Percentiles rank a stretch among this genome's conserved stretches.
Conservation (phyloP, 768 basidiomycete genomes). For the Ramaria sp. region DNA sequence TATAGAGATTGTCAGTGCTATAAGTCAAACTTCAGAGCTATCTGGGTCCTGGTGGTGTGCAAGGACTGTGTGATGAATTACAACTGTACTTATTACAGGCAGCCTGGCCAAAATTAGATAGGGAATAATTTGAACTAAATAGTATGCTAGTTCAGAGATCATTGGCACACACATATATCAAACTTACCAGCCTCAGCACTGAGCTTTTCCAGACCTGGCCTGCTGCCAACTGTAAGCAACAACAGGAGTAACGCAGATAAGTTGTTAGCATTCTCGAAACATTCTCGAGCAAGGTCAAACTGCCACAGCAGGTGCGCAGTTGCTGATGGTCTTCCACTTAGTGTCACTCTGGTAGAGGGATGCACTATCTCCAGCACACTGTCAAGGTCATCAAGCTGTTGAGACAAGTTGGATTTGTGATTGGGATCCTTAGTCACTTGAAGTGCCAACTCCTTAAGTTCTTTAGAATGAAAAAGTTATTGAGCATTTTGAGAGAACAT, state of each 20-base stretch:
- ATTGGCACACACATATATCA: too few relatives aligned
- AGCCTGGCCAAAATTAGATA: too few relatives aligned
- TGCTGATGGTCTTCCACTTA: constrained; percentile 93
- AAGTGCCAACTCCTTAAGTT: constrained; percentile 89
- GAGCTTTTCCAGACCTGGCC: constrained; percentile 53
- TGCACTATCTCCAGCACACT: constrained; percentile 69
- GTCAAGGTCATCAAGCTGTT: constrained; percentile 88
- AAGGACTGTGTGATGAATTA: too few relatives aligned
- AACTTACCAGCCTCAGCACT: constrained; percentile 57
- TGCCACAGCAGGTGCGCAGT: constrained; percentile 82
- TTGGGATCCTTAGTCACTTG: constrained; percentile 84
- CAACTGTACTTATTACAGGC: too few relatives aligned
- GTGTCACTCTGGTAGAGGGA: constrained; percentile 62
- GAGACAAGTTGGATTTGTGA: constrained; percentile 91
- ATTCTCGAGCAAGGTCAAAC: constrained; percentile 85
- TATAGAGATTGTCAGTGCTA: too few relatives aligned
- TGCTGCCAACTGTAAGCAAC: constrained; percentile 70
- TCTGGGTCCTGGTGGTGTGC: too few relatives aligned
- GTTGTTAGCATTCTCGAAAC: constrained; percentile 83
- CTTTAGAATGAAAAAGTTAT: constrained; percentile 28
- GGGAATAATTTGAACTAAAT: too few relatives aligned
- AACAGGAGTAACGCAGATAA: constrained; percentile 78
- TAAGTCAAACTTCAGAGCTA: too few relatives aligned
- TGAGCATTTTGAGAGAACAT: not conserved
- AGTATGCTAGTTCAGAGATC: too few relatives aligned